Evolutionary conservation across 192 early-diverging fungal genomes (phyloP), one percentile per base, ranked within the genome.

Genomic region (Chytriomyces confervae): DNA sequence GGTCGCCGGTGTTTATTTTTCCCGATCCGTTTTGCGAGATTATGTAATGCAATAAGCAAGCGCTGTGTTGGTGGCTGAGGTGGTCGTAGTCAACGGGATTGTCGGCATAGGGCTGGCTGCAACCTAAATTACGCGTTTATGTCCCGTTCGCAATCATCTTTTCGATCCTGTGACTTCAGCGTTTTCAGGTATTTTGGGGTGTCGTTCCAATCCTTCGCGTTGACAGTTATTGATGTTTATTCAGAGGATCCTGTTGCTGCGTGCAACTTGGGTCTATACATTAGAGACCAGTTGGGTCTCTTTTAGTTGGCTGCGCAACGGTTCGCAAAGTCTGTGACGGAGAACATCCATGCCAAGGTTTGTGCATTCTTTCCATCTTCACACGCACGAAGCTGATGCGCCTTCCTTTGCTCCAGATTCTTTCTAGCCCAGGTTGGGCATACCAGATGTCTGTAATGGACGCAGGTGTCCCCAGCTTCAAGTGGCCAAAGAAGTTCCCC

Each of bases 381-480:
- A 53, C 18, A 70, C 69, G 7, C 5, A 3, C 36, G 36, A 36
- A 36, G 36, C 36, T 36, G 1, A 36, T 36, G 36, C 36, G 2
- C 36, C 36, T 36, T 2, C 36, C 1, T 36, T 36, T 50, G 49
- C 53, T 23, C 13, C 16, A 60, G 69, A 53, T 70, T 27, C 50
- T 70, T 10, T 70, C 7, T 20, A 70, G 49, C 36, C 69, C 50
- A 4, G 69, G 69, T 16, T 70, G 69, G 69, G 51, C 69, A 13
- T 51, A 51, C 50, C 16, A 64, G 0, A 13, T 70, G 16, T 70
- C 47, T 24, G 53, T n/a, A 44, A 47, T 20, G 20, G 6, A 53
- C 24, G 7, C 50, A 63, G n/a, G 27, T 18, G 69, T 7, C 27
- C 23, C 50, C 11, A 16, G 13, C 47, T 51, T 36, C 36, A 36